Percentiles rank a stretch among this genome's conserved stretches.
Evolutionary conservation across 208 protist genomes (phyloP).

Genomic region (Leishmania tarentolae): DNA sequence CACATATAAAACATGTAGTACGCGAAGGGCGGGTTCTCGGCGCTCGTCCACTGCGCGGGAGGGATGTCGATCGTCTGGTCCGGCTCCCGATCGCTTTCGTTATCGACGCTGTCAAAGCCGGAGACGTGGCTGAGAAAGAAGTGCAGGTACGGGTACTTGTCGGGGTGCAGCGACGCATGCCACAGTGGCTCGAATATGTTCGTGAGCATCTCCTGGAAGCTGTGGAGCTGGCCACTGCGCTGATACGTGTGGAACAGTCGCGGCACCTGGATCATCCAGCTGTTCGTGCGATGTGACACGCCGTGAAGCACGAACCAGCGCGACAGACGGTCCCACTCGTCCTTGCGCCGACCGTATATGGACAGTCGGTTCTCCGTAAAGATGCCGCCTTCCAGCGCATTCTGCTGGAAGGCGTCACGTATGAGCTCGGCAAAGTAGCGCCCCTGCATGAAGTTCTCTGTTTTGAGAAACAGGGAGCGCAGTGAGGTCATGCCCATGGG

Average conservation of each 20-base stretch:
- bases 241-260: constrained; percentile 87
- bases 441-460: constrained; percentile 89
- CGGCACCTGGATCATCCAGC: constrained; percentile 97
- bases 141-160: constrained; percentile 91
- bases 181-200: constrained; percentile 99
- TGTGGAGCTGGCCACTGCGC: constrained; percentile 59
- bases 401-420: constrained; percentile 45
- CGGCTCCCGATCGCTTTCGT: constrained; percentile 94
- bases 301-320: constrained; percentile 86
- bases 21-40: constrained; percentile 89
- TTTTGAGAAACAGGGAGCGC: constrained; percentile 83
- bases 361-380: constrained; percentile 89
- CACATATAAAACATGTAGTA: constrained; percentile 98
- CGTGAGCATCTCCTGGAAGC: constrained; percentile 94
- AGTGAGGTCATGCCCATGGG: constrained; percentile 67
- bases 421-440: constrained; percentile 91
- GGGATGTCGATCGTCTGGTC: constrained; percentile 41
- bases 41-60: constrained; percentile 49
- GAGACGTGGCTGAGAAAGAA: constrained; percentile 94
- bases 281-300: constrained; percentile 92
- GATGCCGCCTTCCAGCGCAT: constrained; percentile 51
- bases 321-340: constrained; percentile 79
- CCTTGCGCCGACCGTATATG: constrained; percentile 65
- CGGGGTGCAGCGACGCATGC: constrained; percentile 94
- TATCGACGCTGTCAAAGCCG: constrained; percentile 97